Percentiles rank a stretch among this genome's conserved stretches.
Evolutionary conservation across 202 grass and related monocot species (phyloP).

Genomic region (Saccharum hybrid): DNA sequence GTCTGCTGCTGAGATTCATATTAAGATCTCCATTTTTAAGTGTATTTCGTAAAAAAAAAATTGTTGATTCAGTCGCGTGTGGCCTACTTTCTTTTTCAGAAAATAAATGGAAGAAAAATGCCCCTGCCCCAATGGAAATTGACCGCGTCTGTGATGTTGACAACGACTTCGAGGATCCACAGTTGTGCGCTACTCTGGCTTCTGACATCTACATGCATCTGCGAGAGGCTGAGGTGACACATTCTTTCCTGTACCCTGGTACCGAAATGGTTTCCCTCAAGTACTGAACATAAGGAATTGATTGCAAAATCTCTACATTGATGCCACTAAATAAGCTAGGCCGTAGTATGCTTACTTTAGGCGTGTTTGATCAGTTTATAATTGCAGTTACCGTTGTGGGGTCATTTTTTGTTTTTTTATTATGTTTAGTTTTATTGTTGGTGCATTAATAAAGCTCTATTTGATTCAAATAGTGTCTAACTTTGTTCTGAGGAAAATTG

Average conservation of each 20-base stretch:
- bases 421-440: background rate
- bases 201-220: slow-evolving; percentile 92
- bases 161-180: slow-evolving; percentile 69
- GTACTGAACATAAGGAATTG: background rate
- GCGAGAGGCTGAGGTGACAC: slow-evolving; percentile 78
- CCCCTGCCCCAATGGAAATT: slow-evolving; percentile 64
- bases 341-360: background rate
- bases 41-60: background rate
- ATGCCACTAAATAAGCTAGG: background rate
- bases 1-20: slow-evolving; percentile 45
- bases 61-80: slow-evolving; percentile 1
- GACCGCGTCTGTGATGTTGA: slow-evolving; percentile 72
- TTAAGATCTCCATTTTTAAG: background rate
- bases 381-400: background rate
- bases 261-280: background rate
- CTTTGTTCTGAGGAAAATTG: background rate
- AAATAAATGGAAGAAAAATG: slow-evolving; percentile 58
- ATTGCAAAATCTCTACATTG: background rate
- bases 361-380: background rate
- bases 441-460: background rate
- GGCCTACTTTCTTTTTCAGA: slow-evolving; percentile 40
- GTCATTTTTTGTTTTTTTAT: background rate
- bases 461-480: background rate
- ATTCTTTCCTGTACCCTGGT: slow-evolving; percentile 6
- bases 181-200: slow-evolving; percentile 88